A percentile compares a stretch with the other conserved stretches of the same genome.
phyloP scores from a whole-genome alignment of 495 filamentous ascomycete genomes.

The Aspergillus panamensis region DNA sequence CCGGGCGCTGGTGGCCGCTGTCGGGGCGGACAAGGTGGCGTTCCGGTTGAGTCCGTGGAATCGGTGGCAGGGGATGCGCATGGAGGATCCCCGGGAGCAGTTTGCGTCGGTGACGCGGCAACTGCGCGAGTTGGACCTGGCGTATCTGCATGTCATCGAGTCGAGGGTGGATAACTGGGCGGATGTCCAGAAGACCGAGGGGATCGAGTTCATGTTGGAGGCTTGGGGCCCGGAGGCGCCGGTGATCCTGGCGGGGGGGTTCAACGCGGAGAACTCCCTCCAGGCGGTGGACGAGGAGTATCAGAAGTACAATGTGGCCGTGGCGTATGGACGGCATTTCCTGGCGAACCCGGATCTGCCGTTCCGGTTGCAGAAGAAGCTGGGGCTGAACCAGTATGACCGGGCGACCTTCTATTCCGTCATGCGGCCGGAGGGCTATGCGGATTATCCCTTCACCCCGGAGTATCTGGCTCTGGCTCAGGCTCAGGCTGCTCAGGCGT shows the following conservation, averaged over 20 bases:
- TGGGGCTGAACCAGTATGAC: constrained; percentile 55
- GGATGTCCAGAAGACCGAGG: constrained; percentile 41
- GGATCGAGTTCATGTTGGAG: constrained; percentile 46
- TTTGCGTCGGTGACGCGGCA: constrained; percentile 56
- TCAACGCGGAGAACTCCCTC: constrained; percentile 37
- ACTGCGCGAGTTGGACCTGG: constrained; percentile 54
- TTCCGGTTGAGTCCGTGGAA: constrained; percentile 65
- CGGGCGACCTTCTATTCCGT: constrained; percentile 55
- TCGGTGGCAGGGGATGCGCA: constrained; percentile 65
- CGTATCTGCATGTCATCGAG: constrained; percentile 66
- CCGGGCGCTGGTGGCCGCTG: constrained; percentile 56
- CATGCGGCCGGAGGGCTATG: constrained; percentile 55
- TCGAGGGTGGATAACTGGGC: constrained; percentile 38
- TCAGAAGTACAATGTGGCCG: constrained; percentile 47
- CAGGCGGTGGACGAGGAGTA: constrained; percentile 53
- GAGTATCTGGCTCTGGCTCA: constrained; percentile 39
- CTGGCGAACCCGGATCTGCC: constrained; percentile 70
- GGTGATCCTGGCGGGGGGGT: constrained; percentile 62
- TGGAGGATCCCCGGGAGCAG: constrained; percentile 60
- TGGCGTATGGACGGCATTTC: constrained; percentile 62
- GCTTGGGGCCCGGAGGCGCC: constrained; percentile 46
- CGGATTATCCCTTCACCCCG: constrained; percentile 51
- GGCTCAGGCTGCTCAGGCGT: too few species aligned
- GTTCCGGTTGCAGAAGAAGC: constrained; percentile 55
- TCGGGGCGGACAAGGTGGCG: constrained; percentile 60